Base-by-base conservation (phyloP, 1,284 basidiomycete species). In the Sanguinoderma infundibulare region DNA sequence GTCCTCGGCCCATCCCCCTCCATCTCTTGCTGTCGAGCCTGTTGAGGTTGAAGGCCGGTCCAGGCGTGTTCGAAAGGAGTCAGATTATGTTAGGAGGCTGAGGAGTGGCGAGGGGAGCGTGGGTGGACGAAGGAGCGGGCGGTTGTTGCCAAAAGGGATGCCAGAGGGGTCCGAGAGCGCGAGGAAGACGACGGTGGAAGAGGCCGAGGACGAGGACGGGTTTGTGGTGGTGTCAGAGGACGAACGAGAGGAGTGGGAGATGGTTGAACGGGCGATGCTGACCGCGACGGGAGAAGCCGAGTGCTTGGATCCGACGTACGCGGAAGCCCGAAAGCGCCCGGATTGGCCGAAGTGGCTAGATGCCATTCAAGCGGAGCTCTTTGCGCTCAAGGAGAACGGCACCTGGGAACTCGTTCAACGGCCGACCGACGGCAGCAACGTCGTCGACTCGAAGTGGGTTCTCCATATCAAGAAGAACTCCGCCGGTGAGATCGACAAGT, bases 271-370 rank as follows among this genome's bases (percentile, higher is more conserved):
- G 42, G 57, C 59, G 14, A 46, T 69, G 51, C 32, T 49, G 7
- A 64, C 64, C 1, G 60, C 50, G 20, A 59, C 36, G 32, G 50
- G 62, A 0, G 64, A 66, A 2, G 63, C 55, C 14, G 64, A 69
- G 35, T 59, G 57, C 3, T 28, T 70, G 1, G 60, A 67, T 15
- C 67, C 67, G 5, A 62, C 53, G 17, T 59, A 65, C 22, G 28
- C 30, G 4, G 63, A 67, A 20, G 75, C 74, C 2, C 64, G 63
- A 36, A 52, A 36, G 30, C 46, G 64, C 22, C 60, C 62, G 2
- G 67, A 75, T 57, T 63, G 63, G 56, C 34, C 46, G 14, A 35
- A 69, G 22, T 77, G 73, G 68, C 61, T 17, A 74, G 77, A n/a
- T n/a, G n/a, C n/a, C n/a, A n/a, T n/a, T n/a, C n/a, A n/a, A n/a